Evolutionary conservation across 176 grass and related monocot genomes (phyloP), one percentile per base, ranked within the genome.

Genomic region (Aegilops speltoides): DNA sequence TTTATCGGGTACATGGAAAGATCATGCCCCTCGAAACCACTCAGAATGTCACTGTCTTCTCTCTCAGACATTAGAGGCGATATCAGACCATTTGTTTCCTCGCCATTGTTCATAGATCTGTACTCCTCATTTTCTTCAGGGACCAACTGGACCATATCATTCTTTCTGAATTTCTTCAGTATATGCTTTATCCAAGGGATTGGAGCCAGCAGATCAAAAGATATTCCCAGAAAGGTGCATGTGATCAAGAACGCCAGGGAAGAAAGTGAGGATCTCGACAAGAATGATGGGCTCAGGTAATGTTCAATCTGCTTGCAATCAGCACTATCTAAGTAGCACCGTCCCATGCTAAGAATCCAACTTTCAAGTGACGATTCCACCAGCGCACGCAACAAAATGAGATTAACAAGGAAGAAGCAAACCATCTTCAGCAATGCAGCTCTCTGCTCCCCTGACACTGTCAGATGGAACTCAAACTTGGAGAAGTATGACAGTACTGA

Each of bases 391-490:
- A 99, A 81, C 8, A 99, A 46, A 22, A 99, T 99, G 57, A 99
- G 94, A 91, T 99, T 99, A 11, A 99, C 97, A 32, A 99, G 86
- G 90, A 99, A 99, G 80, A 99, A 99, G 85, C 97, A 99, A 88
- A 99, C 97, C 97, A 99, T 94, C 92, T 99, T 99, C 43, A 99
- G 87, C 89, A 99, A 84, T 73, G 90, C 94, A 83, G 97, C 94
- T 81, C 94, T 96, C 73, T 99, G 92, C 73, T 99, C 97, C n/a
- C 97, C 97, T 3, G 97, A 99, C 16, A 96, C 87, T 0, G 97
- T 99, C 23, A 99, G 88, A 85, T 99, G 97, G 36, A 91, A 99
- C 87, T 99, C 97, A 73, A 99, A 99, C 87, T 99, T 96, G 89
- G 97, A 94, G 77, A 99, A 93, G 76, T 99, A 96, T 0, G 94